Percentiles rank a stretch among this genome's conserved stretches.
Evolutionary conservation across 2,329 filamentous ascomycete species (phyloP).

Genomic region (Monilinia laxa): DNA sequence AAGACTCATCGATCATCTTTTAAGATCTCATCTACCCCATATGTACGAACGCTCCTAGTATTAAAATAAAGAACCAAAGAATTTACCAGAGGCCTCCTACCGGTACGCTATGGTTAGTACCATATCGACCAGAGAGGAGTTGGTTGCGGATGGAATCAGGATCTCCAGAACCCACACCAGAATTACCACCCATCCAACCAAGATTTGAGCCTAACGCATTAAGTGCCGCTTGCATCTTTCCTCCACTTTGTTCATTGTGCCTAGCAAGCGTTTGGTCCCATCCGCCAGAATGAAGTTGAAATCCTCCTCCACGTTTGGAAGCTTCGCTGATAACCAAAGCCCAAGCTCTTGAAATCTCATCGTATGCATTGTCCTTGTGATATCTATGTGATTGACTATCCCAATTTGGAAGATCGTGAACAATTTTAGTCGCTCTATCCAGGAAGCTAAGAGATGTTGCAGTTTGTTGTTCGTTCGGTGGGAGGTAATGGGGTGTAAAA

Average conservation of each 20-base stretch:
- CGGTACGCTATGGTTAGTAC: slow-evolving; percentile 52
- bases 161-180: slow-evolving; percentile 41
- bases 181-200: slow-evolving; percentile 67
- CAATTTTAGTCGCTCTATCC: slow-evolving; percentile 84
- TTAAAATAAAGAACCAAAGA: not conserved
- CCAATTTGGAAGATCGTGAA: slow-evolving; percentile 89
- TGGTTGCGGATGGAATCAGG: slow-evolving; percentile 61
- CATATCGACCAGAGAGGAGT: slow-evolving; percentile 60
- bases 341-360: slow-evolving; percentile 94
- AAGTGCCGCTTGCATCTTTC: slow-evolving; percentile 77
- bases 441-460: slow-evolving; percentile 82
- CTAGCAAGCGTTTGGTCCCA: slow-evolving; percentile 88
- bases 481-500: slow-evolving; percentile 93
- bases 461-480: slow-evolving; percentile 84
- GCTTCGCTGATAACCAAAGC: slow-evolving; percentile 86
- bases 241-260: slow-evolving; percentile 84
- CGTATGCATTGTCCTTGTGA: slow-evolving; percentile 93
- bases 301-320: slow-evolving; percentile 85
- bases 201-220: slow-evolving; percentile 72
- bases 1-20: slow-evolving; percentile 17
- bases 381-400: slow-evolving; percentile 83
- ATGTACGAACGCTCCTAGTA: slow-evolving; percentile 35
- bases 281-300: slow-evolving; percentile 81
- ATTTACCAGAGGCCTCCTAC: slow-evolving; percentile 57
- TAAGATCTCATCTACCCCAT: slow-evolving; percentile 25